Evolutionary conservation across 768 basidiomycete genomes (phyloP).

Genomic region (Megacollybia marginata): DNA sequence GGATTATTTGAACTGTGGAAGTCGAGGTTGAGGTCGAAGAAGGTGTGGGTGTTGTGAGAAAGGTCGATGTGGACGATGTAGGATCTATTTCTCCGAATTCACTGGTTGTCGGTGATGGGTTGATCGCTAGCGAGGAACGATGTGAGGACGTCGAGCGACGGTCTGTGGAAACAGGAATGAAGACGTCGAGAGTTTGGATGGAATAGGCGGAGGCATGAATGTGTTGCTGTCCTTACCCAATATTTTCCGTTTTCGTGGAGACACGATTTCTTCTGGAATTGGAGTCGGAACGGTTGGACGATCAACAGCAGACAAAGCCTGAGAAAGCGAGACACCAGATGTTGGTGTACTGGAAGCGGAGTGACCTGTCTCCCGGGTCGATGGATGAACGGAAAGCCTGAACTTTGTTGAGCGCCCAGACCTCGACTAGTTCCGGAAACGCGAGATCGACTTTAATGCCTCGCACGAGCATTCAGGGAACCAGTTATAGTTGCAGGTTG

Average conservation of each 20-base stretch:
- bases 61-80: not conserved
- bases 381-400: not conserved
- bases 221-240: conserved; percentile 43
- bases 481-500: no score
- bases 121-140: not conserved
- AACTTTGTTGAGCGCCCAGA: conserved; percentile 37
- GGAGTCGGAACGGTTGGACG: conserved; percentile 9
- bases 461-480: no score
- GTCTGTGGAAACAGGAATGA: not conserved
- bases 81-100: not conserved
- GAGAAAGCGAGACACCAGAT: conserved; percentile 23
- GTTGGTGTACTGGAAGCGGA: conserved; percentile 14
- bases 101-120: not conserved
- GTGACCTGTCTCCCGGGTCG: not conserved
- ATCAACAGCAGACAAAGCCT: conserved; percentile 11
- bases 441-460: conserved; percentile 75
- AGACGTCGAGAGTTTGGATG: not conserved
- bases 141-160: not conserved
- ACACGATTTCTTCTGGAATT: conserved; percentile 13
- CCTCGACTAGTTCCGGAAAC: conserved; percentile 74
- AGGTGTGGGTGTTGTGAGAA: not conserved
- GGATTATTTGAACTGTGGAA: conserved; percentile 3
- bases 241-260: conserved; percentile 46
- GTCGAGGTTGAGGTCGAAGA: not conserved
- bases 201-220: conserved; percentile 17